Base-by-base conservation (phyloP, 2,329 filamentous ascomycete genomes). In the Paecilomyces sp. region DNA sequence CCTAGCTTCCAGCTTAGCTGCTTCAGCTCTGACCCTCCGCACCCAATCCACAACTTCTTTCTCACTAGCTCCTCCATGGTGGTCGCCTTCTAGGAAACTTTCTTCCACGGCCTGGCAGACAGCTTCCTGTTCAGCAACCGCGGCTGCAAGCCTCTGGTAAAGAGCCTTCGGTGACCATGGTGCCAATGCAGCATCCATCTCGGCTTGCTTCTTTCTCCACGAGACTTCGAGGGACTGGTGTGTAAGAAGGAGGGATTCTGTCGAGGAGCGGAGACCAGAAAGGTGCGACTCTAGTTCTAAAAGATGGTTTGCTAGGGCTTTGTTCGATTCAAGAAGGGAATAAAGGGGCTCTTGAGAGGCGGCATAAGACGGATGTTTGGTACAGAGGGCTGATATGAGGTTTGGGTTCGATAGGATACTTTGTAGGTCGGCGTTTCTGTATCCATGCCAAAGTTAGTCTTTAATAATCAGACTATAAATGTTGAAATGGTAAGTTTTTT, bases 191-290 rank as follows among this genome's bases (percentile, higher is more conserved):
- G 85, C 82, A 72, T 97, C 94, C 84, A 96, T 94, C 67, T 94
- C 91, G 1, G 85, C 82, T 74, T 97, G 91, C 74, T 94, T 95
- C 66, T 89, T 85, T 58, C 88, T 86, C 90, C 94, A 97, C 69
- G 93, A 88, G n/a, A 92, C 85, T 77, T 97, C 94, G 15, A 97
- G 84, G 1, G 90, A 90, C 68, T 93, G 90, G 24, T 94, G 85
- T 11, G 90, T 84, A 1, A 97, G 82, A 0, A 97, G 84, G 61
- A 92, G 88, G 3, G 91, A 88, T 70, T 96, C 91, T 0, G 90
- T 89, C 1, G 83, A 81, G 30, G 85, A 82, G 59, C 93, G 88
- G 2, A 80, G 68, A 18, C 71, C 67, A 11, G 76, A 72, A 12
- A 88, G 75, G 61, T 82, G 82, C 0, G 77, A 70, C 64, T 80